phyloP scores from a whole-genome alignment of 108 stramenopile species.

The Skeletonema marinoi region DNA sequence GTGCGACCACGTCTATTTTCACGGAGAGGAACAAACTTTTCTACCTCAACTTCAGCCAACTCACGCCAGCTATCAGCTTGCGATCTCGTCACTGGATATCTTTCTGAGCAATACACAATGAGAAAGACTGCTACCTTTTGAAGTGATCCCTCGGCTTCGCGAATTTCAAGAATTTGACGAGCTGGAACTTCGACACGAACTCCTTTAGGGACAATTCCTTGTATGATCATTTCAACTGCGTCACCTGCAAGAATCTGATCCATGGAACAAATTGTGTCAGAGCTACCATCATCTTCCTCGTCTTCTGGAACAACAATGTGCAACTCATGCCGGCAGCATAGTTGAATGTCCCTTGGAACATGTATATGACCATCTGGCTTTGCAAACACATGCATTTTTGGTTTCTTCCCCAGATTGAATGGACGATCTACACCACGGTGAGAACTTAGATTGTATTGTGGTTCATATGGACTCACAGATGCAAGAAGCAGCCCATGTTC shows the following conservation, averaged over 20 bases:
- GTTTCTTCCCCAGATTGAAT: slow-evolving; percentile 58
- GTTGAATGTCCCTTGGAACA: slow-evolving; percentile 55
- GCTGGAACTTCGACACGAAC: slow-evolving; percentile 68
- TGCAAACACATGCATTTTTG: slow-evolving; percentile 63
- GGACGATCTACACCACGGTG: slow-evolving; percentile 81
- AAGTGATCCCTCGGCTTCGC: slow-evolving; percentile 27
- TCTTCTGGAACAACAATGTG: slow-evolving; percentile 61
- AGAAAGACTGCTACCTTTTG: slow-evolving; percentile 65
- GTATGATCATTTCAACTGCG: slow-evolving; percentile 52
- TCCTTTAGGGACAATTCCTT: slow-evolving; percentile 59
- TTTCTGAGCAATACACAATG: slow-evolving; percentile 72
- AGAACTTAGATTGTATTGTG: slow-evolving; percentile 62
- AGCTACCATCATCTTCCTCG: slow-evolving; percentile 4
- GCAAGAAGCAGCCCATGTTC: slow-evolving; percentile 64
- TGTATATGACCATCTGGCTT: slow-evolving; percentile 39
- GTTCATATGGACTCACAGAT: slow-evolving; percentile 52
- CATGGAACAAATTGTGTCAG: slow-evolving; percentile 14
- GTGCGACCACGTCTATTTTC: slow-evolving; percentile 58
- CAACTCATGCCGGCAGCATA: slow-evolving; percentile 83
- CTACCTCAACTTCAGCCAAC: slow-evolving; percentile 53
- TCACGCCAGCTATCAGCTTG: slow-evolving; percentile 68
- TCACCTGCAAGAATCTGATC: slow-evolving; percentile 63
- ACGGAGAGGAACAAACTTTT: slow-evolving; percentile 52
- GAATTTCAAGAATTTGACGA: slow-evolving; percentile 37
- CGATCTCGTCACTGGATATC: slow-evolving; percentile 52